Evolutionary conservation across 2,329 filamentous ascomycete genomes (phyloP), one percentile per base, ranked within the genome.

Genomic region (Westerdykella aurantiaca): DNA sequence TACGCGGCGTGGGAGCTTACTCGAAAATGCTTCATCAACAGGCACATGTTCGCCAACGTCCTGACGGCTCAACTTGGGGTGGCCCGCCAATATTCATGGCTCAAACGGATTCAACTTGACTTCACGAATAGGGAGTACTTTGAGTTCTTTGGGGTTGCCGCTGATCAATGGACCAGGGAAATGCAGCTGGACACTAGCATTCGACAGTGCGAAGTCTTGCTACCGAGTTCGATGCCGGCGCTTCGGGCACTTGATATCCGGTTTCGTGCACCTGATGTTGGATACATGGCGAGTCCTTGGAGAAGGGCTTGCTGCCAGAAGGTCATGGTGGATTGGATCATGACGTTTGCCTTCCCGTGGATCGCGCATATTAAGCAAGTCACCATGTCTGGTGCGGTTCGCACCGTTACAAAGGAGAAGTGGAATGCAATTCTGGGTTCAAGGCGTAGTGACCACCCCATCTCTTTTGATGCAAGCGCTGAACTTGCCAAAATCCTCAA

Each of bases 271-370:
- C 33, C 33, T 16, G 33, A 18, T 6, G 25, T 29, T 29, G 25
- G 25, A 29, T 29, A 3, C 25, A 9, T 29, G 25, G 25, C 25
- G 25, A 29, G 25, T 12, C 25, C 25, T 9, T 29, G 25, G 25
- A 29, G 2, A 3, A 9, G 10, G 10, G 10, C n/a, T 9, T 35
- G 17, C 17, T 16, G 33, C 33, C n/a, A 16, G n/a, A 9, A 3
- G 33, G 33, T 16, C 14, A 16, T 23, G 11, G 37, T 45, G 6
- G 46, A 49, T 18, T 48, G 41, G 46, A 40, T 48, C 9, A 14
- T 49, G 5, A 48, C 45, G 2, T 42, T 47, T 21, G 31, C 31
- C 2, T 49, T 46, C 18, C 43, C 43, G n/a, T 45, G 31, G 38
- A 39, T 49, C 34, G 44, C 46, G 29, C 17, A 46, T 12, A 40